Conservation (phyloP, 805 yeast genomes). For the Teunomyces tritomae region DNA sequence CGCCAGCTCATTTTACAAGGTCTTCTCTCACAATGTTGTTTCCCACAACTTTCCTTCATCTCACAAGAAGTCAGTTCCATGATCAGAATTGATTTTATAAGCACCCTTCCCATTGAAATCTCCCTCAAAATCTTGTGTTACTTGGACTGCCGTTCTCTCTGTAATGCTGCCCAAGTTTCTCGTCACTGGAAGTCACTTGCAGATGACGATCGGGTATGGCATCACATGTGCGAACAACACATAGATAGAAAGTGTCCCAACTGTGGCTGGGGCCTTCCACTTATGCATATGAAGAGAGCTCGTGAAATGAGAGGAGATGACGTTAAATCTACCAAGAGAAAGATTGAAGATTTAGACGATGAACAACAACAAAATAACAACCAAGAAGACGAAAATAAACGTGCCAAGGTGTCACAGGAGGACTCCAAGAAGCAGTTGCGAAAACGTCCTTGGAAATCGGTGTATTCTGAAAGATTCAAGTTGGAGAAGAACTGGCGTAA, state of each 20-base stretch:
- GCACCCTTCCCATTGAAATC: conserved; percentile 81
- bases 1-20: conserved; percentile 80
- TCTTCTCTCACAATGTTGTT: conserved; percentile 83
- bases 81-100: conserved; percentile 84
- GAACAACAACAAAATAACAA: conserved; percentile 1
- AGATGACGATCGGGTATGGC: conserved; percentile 97
- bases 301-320: conserved; percentile 41
- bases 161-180: conserved; percentile 91
- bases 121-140: conserved; percentile 83
- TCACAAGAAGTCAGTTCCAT: conserved; percentile 75
- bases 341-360: conserved; percentile 12
- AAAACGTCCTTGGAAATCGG: conserved; percentile 90
- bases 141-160: conserved; percentile 88
- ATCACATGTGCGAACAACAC: conserved; percentile 97
- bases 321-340: conserved; percentile 14
- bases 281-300: conserved; percentile 82
- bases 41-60: conserved; percentile 87
- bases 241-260: conserved; percentile 96
- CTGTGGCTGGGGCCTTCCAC: conserved; percentile 98
- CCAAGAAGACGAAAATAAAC: conserved; percentile 5
- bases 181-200: conserved; percentile 85
- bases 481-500: conserved; percentile 95
- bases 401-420: conserved; percentile 6
- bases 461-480: conserved; percentile 84
- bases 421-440: conserved; percentile 11